phyloP scores from a whole-genome alignment of 345 rosid genomes.

The Eucalyptus regnans region DNA sequence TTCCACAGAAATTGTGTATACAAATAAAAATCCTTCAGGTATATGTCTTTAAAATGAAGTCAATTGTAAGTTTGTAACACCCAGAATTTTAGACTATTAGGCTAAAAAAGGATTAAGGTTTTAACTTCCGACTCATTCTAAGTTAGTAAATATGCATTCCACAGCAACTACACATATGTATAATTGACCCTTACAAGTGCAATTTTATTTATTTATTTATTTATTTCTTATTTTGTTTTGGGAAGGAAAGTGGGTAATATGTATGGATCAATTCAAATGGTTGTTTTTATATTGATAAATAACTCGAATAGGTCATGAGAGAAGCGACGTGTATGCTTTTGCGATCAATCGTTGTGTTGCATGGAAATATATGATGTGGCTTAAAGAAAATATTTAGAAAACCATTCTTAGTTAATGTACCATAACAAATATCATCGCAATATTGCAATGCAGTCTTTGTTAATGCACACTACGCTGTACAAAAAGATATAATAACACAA shows the following conservation, averaged over 20 bases:
- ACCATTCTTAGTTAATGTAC: background rate
- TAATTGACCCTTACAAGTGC: background rate
- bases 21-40: background rate
- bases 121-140: background rate
- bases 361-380: background rate
- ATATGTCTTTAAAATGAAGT: background rate
- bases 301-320: background rate
- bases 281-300: background rate
- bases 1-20: background rate
- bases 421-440: background rate
- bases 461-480: fast-evolving
- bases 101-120: background rate
- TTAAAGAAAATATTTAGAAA: background rate
- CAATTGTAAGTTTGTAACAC: background rate
- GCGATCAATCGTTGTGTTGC: background rate
- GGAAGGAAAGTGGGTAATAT: background rate
- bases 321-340: background rate
- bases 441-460: background rate
- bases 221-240: background rate
- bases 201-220: background rate
- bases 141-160: background rate
- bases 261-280: background rate
- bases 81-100: background rate
- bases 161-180: background rate
- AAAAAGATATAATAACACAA: too few relatives aligned